Percentiles rank a stretch among this genome's conserved stretches.
Evolutionary conservation across 331 rosid species (phyloP).

Genomic region (Erythrophleum ivorense): DNA sequence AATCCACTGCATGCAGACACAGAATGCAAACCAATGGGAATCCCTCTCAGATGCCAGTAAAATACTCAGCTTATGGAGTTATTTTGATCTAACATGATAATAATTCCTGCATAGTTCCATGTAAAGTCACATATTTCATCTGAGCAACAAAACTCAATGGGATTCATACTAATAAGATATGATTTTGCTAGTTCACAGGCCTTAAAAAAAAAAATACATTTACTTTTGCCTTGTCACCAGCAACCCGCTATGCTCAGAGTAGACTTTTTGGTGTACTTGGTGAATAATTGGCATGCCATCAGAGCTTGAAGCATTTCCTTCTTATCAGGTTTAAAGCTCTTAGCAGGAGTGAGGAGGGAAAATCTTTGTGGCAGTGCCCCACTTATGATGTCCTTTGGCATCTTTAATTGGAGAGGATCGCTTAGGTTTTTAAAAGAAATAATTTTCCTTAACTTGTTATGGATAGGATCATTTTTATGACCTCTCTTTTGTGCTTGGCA

Average conservation of each 20-base stretch:
- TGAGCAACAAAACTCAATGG: neutral
- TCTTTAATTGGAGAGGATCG: neutral
- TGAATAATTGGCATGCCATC: neutral
- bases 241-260: neutral
- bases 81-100: conserved; percentile 12
- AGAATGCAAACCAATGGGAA: conserved; percentile 8
- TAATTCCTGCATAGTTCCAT: neutral
- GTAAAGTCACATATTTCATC: conserved; percentile 22
- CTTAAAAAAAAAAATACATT: neutral
- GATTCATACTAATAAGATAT: neutral
- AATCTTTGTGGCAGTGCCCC: neutral
- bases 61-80: neutral
- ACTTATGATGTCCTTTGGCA: neutral
- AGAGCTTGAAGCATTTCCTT: neutral
- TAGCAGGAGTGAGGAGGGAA: neutral
- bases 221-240: neutral
- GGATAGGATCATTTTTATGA: neutral
- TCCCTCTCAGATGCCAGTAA: neutral
- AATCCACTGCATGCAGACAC: conserved; percentile 15
- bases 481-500: neutral
- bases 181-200: neutral
- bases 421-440: neutral
- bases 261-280: neutral
- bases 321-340: neutral
- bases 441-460: neutral